Base-by-base conservation (phyloP, 805 yeast species). In the Suhomyces prunicola region DNA sequence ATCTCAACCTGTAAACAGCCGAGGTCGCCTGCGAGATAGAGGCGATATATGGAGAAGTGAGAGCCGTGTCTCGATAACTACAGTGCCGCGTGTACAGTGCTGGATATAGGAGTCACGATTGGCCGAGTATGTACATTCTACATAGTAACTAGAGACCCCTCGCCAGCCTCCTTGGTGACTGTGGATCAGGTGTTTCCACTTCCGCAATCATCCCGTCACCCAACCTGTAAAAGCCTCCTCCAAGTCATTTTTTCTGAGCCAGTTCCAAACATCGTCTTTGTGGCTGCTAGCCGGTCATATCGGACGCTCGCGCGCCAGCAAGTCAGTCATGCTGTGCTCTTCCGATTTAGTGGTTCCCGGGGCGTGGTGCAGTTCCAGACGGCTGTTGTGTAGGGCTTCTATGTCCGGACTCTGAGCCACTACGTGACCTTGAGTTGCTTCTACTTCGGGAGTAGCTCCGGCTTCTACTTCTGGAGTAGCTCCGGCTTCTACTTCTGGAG, bases 401-500 rank as follows among this genome's bases (percentile, higher is more conserved):
- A 33, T 47, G 39, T 23, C 22, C 40, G 22, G 46, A 47, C 33
- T 47, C 24, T 9, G 42, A 39, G 15, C 42, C 13, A 39, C 42
- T 39, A 17, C 42, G 42, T 17, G 50, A 50, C 36, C 49, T 47
- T 24, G 64, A 59, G 17, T 47, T 33, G 31, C 49, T 47, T 22
- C 41, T 29, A 26, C 51, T 40, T 22, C 57, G 24, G 3, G 64
- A 59, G n/a, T 19, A 19, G 41, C 48, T 46, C 15, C 33, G 33
- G 19, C 54, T 51, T 36, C 41, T 36, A 12, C 42, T 39, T 36
- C 49, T 47, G 31, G 64, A 59, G 26, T 27, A 46, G 5, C 48
- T 46, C n/a, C 40, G 23, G 19, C 51, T 40, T 22, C 57, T 27
- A 4, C 62, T 55, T 15, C 64, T 31, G 15, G 66, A 58, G 26